These are phyloP conservation scores for Coemansia sp. DNA, from an alignment of 192 early-diverging fungal genomes.

Conservation along the genomic window DNA sequence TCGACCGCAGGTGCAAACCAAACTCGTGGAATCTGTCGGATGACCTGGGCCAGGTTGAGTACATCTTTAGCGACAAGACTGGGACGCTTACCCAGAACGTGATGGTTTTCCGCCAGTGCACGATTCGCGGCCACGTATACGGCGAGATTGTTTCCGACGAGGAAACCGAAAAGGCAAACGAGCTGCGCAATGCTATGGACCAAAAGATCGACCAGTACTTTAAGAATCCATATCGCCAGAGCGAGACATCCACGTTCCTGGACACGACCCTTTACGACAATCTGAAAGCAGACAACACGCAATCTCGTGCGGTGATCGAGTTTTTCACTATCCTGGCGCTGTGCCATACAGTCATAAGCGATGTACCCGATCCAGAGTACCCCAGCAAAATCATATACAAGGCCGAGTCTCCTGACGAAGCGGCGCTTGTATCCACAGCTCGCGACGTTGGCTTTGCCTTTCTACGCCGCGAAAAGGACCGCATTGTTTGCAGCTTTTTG, in stretches of 20 bases:
- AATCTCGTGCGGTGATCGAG: slow-evolving; percentile 64
- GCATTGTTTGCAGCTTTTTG: slow-evolving; percentile 68
- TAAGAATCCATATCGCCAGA: slow-evolving; percentile 62
- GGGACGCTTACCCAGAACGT: slow-evolving; percentile 96
- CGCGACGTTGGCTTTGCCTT: slow-evolving; percentile 82
- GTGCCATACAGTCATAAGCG: slow-evolving; percentile 85
- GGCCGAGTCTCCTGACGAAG: slow-evolving; percentile 93
- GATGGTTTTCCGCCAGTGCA: slow-evolving; percentile 94
- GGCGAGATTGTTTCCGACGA: slow-evolving; percentile 57
- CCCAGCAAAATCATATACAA: slow-evolving; percentile 73
- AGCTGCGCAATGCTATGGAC: slow-evolving; percentile 56
- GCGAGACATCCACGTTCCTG: slow-evolving; percentile 68
- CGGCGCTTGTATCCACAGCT: slow-evolving; percentile 84
- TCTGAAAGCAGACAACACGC: slow-evolving; percentile 56
- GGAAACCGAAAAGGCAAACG: slow-evolving; percentile 17
- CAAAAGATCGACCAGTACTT: slow-evolving; percentile 58
- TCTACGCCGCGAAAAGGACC: slow-evolving; percentile 68
- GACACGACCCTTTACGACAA: slow-evolving; percentile 65
- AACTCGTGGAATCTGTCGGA: slow-evolving; percentile 90
- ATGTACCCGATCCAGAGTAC: slow-evolving; percentile 55
- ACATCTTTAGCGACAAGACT: slow-evolving; percentile 97
- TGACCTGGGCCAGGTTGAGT: slow-evolving; percentile 93
- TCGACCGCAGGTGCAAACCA: slow-evolving; percentile 76
- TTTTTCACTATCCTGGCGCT: slow-evolving; percentile 84
- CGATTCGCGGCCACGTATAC: slow-evolving; percentile 81